Conservation (phyloP, 495 filamentous ascomycete species). For the Jackrogersella multiformis region DNA sequence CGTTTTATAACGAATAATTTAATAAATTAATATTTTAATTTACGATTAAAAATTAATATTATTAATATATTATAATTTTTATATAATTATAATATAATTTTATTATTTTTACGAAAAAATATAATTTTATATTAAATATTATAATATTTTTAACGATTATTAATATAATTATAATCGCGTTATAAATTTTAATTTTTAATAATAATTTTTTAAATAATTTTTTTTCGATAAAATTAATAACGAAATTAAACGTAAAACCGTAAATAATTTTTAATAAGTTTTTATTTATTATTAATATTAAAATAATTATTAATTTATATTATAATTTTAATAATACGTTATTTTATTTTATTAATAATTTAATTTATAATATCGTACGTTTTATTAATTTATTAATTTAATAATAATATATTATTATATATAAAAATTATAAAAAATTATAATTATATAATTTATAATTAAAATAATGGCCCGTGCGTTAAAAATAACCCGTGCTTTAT, state of each 20-base stretch:
- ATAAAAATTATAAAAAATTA: too few relatives aligned
- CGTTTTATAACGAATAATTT: too few relatives aligned
- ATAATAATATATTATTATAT: not conserved
- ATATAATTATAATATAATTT: too few relatives aligned
- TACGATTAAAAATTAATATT: not conserved
- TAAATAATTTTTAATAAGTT: slow-evolving; percentile 9
- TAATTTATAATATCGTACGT: slow-evolving; percentile 3
- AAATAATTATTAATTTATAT: slow-evolving; percentile 2
- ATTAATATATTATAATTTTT: not conserved
- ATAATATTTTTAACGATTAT: too few relatives aligned
- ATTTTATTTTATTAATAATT: not conserved
- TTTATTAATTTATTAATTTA: slow-evolving; percentile 6
- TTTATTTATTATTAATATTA: not conserved
- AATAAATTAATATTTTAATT: not conserved
- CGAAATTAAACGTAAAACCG: too few relatives aligned
- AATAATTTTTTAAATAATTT: slow-evolving; percentile 8
- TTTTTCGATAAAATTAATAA: too few relatives aligned
- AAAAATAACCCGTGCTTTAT: too few relatives aligned
- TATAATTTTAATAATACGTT: too few relatives aligned
- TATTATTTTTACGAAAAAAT: too few relatives aligned
- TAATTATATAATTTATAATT: too few relatives aligned
- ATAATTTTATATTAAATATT: not conserved
- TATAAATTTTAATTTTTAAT: slow-evolving; percentile 3
- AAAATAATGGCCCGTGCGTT: too few relatives aligned
- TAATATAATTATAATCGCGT: not conserved